Evolutionary conservation across 345 rosid species (phyloP), one percentile per base, ranked within the genome.

Genomic region (Salix brachista): DNA sequence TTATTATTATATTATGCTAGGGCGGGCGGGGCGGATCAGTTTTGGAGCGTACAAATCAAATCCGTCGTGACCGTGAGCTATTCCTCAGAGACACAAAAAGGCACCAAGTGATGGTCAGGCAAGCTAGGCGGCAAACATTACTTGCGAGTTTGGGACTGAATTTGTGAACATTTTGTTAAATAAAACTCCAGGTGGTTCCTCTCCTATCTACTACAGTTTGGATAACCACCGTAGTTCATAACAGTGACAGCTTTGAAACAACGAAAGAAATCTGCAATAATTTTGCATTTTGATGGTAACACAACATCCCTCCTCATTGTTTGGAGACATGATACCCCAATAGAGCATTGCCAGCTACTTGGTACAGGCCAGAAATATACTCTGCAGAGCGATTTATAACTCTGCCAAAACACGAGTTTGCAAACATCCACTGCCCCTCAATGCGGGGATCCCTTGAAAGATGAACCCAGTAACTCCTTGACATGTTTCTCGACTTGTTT

Each of bases 401-500:
- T 26, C 30, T 7, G 44, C 48, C 44, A 32, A 46, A 74, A 26
- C 16, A 68, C 11, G 2, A 65, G 37, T 19, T 19, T 60, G 23
- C 69, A 54, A 75, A 23, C 65, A 50, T 65, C 30, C 18, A 25
- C 17, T 7, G 36, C 2, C 17, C 58, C 70, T 28, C 19, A 10
- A 58, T 46, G 36, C 1, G 39, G 75, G 23, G 42, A 30, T 19
- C 42, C 66, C 65, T 79, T 58, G 13, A 25, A 18, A 39, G 41
- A 25, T 16, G 90, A 84, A 83, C 79, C 85, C 76, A 92, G 85
- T 84, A 94, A 80, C 26, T 76, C 79, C 73, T 84, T 92, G 77
- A 94, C 90, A 50, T 83, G 92, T 21, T 71, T 78, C 86, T 87
- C 83, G 4, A 83, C 94, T 81, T 88, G 88, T 66, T 89, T 81